Percentiles rank a stretch among this genome's conserved stretches.
Evolutionary conservation across 805 yeast genomes (phyloP).

Genomic region (Starmerella cellae): DNA sequence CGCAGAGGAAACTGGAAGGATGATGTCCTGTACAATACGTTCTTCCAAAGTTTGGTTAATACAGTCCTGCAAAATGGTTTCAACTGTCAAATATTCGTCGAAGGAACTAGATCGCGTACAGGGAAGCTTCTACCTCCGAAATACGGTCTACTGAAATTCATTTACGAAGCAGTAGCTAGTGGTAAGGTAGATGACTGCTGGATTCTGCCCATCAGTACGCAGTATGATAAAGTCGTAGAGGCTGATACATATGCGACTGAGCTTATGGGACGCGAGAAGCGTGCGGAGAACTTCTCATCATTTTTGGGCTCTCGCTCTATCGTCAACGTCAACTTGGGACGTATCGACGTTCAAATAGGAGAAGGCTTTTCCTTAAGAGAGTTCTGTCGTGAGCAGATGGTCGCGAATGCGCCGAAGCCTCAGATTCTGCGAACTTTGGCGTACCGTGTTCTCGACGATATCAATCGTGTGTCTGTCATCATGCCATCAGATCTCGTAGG

Average conservation of each 20-base stretch:
- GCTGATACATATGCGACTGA: constrained; percentile 42
- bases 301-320: constrained; percentile 28
- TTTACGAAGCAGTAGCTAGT: constrained; percentile 35
- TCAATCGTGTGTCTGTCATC: constrained; percentile 38
- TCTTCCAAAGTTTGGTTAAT: constrained; percentile 35
- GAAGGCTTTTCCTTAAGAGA: constrained; percentile 32
- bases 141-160: constrained; percentile 45
- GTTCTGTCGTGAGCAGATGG: constrained; percentile 26
- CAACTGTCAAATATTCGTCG: constrained; percentile 47
- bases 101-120: constrained; percentile 53
- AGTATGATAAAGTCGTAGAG: constrained; percentile 49
- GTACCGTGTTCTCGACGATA: constrained; percentile 39
- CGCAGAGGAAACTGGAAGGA: constrained; percentile 34
- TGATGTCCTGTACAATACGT: constrained; percentile 34
- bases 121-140: constrained; percentile 53
- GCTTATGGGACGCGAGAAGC: constrained; percentile 44
- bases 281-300: constrained; percentile 36
- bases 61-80: constrained; percentile 37
- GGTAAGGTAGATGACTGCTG: constrained; percentile 33
- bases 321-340: constrained; percentile 29
- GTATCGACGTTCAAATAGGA: constrained; percentile 32
- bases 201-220: constrained; percentile 45
- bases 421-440: constrained; percentile 37
- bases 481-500: constrained; percentile 47
- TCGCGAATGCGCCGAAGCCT: constrained; percentile 7